A percentile compares a stretch with the other conserved stretches of the same genome.
phyloP scores from a whole-genome alignment of 129 eudicot genomes.

The Saussurea involucrata region DNA sequence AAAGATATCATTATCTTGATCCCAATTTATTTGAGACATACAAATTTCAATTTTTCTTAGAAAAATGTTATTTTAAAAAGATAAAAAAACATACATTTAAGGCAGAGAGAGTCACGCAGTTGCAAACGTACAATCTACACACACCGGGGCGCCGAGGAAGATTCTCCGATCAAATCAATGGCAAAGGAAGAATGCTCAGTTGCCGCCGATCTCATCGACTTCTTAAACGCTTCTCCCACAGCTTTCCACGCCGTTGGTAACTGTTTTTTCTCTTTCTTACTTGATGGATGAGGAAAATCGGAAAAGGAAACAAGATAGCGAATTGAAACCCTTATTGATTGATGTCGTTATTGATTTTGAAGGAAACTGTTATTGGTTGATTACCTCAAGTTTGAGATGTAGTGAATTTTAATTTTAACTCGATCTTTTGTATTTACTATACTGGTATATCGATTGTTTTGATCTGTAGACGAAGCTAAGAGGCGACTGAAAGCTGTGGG shows the following conservation, averaged over 20 bases:
- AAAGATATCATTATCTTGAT: no score
- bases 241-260: slow-evolving; percentile 97
- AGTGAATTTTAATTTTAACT: background rate
- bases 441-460: background rate
- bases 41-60: no score
- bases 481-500: slow-evolving; percentile 70
- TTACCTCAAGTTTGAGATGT: background rate
- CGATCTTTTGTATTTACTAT: background rate
- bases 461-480: slow-evolving; percentile 74
- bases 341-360: slow-evolving; percentile 1
- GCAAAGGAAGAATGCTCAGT: slow-evolving; percentile 53
- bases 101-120: background rate
- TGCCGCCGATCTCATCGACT: slow-evolving; percentile 72
- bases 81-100: no score
- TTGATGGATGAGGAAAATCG: background rate
- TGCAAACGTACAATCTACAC: background rate
- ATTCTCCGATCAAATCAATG: slow-evolving; percentile 35
- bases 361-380: background rate
- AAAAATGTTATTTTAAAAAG: no score
- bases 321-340: background rate
- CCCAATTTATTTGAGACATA: no score
- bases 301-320: background rate
- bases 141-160: background rate
- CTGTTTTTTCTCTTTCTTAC: background rate
- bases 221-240: slow-evolving; percentile 93